Base-by-base conservation (phyloP, 495 filamentous ascomycete species). In the Trichoderma orchidacearum region DNA sequence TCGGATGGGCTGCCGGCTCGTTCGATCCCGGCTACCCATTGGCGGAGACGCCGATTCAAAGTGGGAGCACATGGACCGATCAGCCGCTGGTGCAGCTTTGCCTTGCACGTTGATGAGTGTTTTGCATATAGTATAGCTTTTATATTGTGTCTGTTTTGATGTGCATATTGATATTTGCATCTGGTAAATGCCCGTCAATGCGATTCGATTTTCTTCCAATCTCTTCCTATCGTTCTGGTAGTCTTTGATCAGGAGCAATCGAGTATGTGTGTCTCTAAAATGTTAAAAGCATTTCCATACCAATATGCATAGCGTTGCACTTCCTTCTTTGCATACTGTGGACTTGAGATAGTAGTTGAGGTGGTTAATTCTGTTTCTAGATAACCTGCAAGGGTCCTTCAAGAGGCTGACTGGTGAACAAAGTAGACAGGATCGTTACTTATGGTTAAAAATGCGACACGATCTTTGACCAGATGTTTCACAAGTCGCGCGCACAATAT, bases 1-100 rank as follows among this genome's bases (percentile, higher is more conserved):
- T 71, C 18, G 75, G 72, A 11, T 82, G 79, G 79, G 64, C 71
- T 0, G 79, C 79, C 6, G 79, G 78, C 1, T 62, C 67, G 3
- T 81, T 81, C 62, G 66, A 57, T 50, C 45, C 67, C 6, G 6
- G 56, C 15, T 69, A 67, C 50, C 65, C 64, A 53, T 64, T 78
- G 18, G 66, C 63, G 56, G 74, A 77, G 60, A 72, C 71, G 1
- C 75, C 73, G 30, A 70, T 63, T 0, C 63, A 66, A 57, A 69
- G 63, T 41, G 72, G 70, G 1, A 62, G 59, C 58, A 58, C 62
- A 18, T 71, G 64, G 67, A 65, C 63, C 15, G 74, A 78, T 54
- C 70, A 60, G 30, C 50, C 68, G 38, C 63, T 78, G 1, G 73
- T 76, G 1, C 68, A 67, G 59, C 60, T 64, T 34, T 72, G 70